Evolutionary conservation across 2,329 filamentous ascomycete species (phyloP), one percentile per base, ranked within the genome.

Genomic region (Nothomitra cinnamomea): DNA sequence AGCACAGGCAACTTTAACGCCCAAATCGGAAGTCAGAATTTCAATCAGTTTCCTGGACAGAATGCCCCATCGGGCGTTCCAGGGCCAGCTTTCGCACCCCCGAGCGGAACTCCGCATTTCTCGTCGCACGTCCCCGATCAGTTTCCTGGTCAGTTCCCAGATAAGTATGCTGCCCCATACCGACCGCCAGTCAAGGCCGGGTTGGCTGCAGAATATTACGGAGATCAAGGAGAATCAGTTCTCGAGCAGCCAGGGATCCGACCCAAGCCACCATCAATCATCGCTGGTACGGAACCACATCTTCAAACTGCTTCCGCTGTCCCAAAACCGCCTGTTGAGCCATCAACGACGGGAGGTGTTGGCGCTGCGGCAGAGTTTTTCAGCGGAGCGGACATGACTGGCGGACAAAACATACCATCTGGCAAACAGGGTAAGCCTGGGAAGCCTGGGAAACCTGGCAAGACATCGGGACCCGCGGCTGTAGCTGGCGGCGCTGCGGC

Each of bases 161-260:
- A 63, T 4, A 63, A 67, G 10, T 72, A 65, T 56, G 59, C 73
- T 8, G 62, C 66, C 50, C 70, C 75, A 43, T 74, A 71, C 59
- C 65, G 68, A 53, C 70, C 71, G 53, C 65, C 35, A 49, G 49
- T 22, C 59, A 60, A 35, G 59, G 60, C 71, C 53, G 79, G 78
- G 32, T 69, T 70, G 36, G 77, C 77, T 4, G 72, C 79, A 15
- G 77, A 80, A 35, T 82, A 79, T 62, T 82, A 82, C 61, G 71
- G 74, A 43, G 79, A 82, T 61, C 72, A 78, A 59, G 79, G 78
- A 10, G 68, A 81, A 61, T 80, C 76, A 17, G 78, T 82, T 1
- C 61, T 67, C 8, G 62, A 68, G 12, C 79, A 82, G 62, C 79
- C 79, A 5, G 79, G 79, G n/a, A 69, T 79, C 10, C 70, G 79